A percentile compares a stretch with the other conserved stretches of the same genome.
Evolutionary conservation across 2,329 filamentous ascomycete species (phyloP).

Genomic region (Pseudocercospora pini-densiflorae): DNA sequence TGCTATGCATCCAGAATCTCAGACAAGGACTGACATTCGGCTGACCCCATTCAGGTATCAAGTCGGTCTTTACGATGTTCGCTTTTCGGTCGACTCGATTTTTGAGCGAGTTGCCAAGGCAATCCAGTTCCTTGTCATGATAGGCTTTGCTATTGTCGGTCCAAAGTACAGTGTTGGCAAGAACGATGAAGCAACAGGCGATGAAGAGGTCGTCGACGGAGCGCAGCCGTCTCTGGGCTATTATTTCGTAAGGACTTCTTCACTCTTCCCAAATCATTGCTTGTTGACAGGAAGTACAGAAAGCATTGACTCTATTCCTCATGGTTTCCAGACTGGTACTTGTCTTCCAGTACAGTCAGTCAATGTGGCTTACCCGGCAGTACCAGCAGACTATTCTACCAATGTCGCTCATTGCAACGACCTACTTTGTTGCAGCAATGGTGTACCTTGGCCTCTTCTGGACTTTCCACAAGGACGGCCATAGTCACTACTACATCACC

Average conservation of each 20-base stretch:
- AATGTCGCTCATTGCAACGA: slow-evolving; percentile 40
- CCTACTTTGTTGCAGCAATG: slow-evolving; percentile 41
- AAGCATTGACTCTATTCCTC: slow-evolving; percentile 43
- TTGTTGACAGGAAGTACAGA: neutral
- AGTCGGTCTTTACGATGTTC: slow-evolving; percentile 67
- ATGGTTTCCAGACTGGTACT: slow-evolving; percentile 45
- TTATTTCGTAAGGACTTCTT: slow-evolving; percentile 41
- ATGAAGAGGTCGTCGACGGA: slow-evolving; percentile 39
- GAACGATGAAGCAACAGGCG: slow-evolving; percentile 44
- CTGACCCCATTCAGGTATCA: slow-evolving; percentile 46
- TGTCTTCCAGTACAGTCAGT: slow-evolving; percentile 45
- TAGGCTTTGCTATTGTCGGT: slow-evolving; percentile 67
- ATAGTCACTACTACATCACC: slow-evolving; percentile 47
- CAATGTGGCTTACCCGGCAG: slow-evolving; percentile 40
- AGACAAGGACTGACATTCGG: neutral
- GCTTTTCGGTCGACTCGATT: slow-evolving; percentile 67
- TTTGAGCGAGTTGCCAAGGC: slow-evolving; percentile 65
- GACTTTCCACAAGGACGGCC: slow-evolving; percentile 29
- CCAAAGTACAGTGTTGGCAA: slow-evolving; percentile 45
- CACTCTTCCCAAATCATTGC: no score
- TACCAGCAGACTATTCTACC: slow-evolving; percentile 40
- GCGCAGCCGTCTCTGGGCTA: slow-evolving; percentile 33
- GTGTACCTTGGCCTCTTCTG: slow-evolving; percentile 41
- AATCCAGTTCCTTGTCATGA: slow-evolving; percentile 66
- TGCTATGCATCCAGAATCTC: neutral